A percentile compares a stretch with the other conserved stretches of the same genome.
Evolutionary conservation across 2,329 filamentous ascomycete genomes (phyloP).

Genomic region (Colletotrichum truncatum): DNA sequence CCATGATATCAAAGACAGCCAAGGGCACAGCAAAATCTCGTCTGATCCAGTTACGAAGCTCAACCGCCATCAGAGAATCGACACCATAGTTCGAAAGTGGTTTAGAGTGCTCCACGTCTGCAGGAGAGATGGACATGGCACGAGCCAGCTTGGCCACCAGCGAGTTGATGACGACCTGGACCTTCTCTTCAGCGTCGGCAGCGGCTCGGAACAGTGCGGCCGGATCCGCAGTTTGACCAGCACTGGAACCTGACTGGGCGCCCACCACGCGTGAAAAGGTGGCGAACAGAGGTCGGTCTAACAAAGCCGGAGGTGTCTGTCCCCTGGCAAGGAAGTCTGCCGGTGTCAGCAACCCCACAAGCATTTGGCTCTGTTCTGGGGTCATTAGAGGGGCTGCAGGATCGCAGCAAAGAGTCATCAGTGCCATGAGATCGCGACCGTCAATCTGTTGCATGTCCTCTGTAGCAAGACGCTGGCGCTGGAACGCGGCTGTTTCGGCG

Average conservation of each 20-base stretch:
- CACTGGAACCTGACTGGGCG: background rate
- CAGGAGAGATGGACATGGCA: conserved; percentile 4
- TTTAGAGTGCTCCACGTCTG: conserved; percentile 34
- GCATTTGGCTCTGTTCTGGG: conserved; percentile 16
- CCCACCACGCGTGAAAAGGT: background rate
- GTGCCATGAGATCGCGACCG: conserved; percentile 34
- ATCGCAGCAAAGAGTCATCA: conserved; percentile 7
- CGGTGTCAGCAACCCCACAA: conserved; percentile 33
- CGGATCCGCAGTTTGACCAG: background rate
- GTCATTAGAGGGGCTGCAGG: background rate
- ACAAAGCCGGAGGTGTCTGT: conserved; percentile 10
- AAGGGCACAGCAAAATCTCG: conserved; percentile 36
- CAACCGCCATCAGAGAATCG: conserved; percentile 41
- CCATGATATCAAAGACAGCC: conserved; percentile 17
- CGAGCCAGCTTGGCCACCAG: conserved; percentile 35
- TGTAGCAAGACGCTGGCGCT: background rate
- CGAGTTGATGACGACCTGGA: conserved; percentile 31
- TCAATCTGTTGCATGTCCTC: background rate
- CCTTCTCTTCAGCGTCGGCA: background rate
- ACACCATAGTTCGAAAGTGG: conserved; percentile 36
- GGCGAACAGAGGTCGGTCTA: conserved; percentile 9
- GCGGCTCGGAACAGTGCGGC: background rate
- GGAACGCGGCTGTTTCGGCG: background rate
- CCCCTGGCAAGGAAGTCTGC: conserved; percentile 29
- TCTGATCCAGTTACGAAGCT: conserved; percentile 40